Conservation (phyloP, 2,329 filamentous ascomycete species). For the Alternaria metachromatica region DNA sequence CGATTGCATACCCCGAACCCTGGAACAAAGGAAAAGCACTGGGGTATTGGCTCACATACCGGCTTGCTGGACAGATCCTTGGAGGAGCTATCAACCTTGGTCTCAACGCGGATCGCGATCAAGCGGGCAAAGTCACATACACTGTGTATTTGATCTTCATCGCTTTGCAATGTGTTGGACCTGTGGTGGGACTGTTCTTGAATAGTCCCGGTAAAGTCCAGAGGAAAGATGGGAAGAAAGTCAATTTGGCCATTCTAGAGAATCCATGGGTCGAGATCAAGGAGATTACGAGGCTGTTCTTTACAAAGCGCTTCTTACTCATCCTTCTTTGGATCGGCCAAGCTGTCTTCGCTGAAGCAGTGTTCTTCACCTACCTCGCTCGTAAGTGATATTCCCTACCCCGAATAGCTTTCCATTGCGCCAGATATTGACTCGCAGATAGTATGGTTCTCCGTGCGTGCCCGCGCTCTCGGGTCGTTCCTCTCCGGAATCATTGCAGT, state of each 20-base stretch:
- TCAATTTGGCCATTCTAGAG: constrained; percentile 64
- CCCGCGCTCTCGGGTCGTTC: constrained; percentile 74
- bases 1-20: constrained; percentile 74
- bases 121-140: constrained; percentile 71
- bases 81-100: constrained; percentile 76
- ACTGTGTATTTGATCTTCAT: constrained; percentile 74
- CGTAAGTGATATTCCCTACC: constrained; percentile 29
- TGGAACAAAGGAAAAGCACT: constrained; percentile 55
- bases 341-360: constrained; percentile 73
- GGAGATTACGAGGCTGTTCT: constrained; percentile 64
- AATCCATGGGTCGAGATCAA: constrained; percentile 66
- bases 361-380: constrained; percentile 73
- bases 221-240: constrained; percentile 68
- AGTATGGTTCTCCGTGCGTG: constrained; percentile 73
- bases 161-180: constrained; percentile 69
- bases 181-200: constrained; percentile 69
- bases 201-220: constrained; percentile 68
- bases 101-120: constrained; percentile 64
- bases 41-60: constrained; percentile 71
- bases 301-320: constrained; percentile 67
- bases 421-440: too few relatives aligned
- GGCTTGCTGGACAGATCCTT: constrained; percentile 70
- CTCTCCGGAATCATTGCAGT: constrained; percentile 72
- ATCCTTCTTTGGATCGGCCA: constrained; percentile 73
- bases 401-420: too few relatives aligned